Conservation (phyloP, 2,329 filamentous ascomycete genomes). For the Xylariales sp. region DNA sequence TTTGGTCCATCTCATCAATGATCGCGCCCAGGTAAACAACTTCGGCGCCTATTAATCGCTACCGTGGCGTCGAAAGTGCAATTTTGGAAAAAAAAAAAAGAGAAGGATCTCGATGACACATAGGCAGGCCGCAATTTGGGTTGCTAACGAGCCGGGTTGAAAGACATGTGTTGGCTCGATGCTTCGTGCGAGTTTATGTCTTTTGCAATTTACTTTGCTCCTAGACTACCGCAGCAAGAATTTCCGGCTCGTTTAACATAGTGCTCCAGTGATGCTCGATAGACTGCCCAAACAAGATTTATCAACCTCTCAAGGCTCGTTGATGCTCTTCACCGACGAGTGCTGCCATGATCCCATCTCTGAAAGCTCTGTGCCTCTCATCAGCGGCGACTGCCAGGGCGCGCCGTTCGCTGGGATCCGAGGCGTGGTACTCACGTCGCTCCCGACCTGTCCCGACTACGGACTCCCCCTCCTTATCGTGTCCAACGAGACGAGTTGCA, state of each 20-base stretch:
- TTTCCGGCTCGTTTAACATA: constrained; percentile 7
- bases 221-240: constrained; percentile 5
- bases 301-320: constrained; percentile 9
- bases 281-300: constrained; percentile 14
- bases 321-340: constrained; percentile 15
- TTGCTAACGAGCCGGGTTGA: constrained; percentile 4
- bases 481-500: constrained; percentile 17
- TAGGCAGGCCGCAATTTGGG: constrained; percentile 3
- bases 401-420: constrained; percentile 14
- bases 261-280: constrained; percentile 14
- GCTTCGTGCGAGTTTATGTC: constrained; percentile 7
- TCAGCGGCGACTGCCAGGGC: constrained; percentile 20
- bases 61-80: constrained; percentile 18
- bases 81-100: not conserved
- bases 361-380: constrained; percentile 12
- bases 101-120: constrained; percentile 9
- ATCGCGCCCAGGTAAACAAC: not conserved
- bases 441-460: constrained; percentile 19
- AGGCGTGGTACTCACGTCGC: constrained; percentile 14
- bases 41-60: constrained; percentile 7
- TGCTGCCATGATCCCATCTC: constrained; percentile 14
- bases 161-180: constrained; percentile 9
- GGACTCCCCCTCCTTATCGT: constrained; percentile 18
- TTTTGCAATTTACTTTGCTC: constrained; percentile 15
- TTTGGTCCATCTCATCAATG: too few relatives aligned